phyloP scores from a whole-genome alignment of 257 asterid genomes.

The Nicotiana tabacum region DNA sequence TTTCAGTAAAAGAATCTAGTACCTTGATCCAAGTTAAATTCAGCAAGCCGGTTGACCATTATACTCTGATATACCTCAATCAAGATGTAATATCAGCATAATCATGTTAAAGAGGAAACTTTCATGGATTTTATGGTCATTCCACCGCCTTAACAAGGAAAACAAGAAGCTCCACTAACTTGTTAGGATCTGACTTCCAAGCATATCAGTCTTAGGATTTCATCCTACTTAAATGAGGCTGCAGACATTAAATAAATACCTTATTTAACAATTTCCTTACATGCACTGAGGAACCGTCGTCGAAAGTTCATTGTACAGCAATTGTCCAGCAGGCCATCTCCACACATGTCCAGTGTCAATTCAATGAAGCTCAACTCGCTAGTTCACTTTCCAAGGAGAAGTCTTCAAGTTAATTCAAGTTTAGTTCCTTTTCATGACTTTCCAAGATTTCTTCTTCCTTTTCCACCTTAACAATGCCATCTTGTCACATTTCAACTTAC shows the following conservation, averaged over 20 bases:
- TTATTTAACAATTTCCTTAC: background rate
- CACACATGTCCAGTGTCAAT: background rate
- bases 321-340: background rate
- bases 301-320: background rate
- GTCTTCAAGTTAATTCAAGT: slow-evolving; percentile 1
- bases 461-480: slow-evolving; percentile 61
- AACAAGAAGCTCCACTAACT: background rate
- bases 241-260: background rate
- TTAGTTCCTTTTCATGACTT: slow-evolving; percentile 28
- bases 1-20: background rate
- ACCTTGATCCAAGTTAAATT: background rate
- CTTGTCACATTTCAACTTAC: slow-evolving; percentile 51
- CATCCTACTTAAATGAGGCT: background rate
- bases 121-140: background rate
- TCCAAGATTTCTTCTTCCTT: slow-evolving; percentile 53
- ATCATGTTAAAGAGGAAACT: background rate
- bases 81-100: background rate
- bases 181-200: background rate
- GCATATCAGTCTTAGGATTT: background rate
- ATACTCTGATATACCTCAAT: background rate
- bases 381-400: background rate
- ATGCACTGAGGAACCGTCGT: background rate
- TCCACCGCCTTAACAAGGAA: background rate
- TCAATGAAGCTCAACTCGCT: background rate
- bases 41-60: background rate